Base-by-base conservation (phyloP, 192 early-diverging fungal species). In the Coemansia sp. region DNA sequence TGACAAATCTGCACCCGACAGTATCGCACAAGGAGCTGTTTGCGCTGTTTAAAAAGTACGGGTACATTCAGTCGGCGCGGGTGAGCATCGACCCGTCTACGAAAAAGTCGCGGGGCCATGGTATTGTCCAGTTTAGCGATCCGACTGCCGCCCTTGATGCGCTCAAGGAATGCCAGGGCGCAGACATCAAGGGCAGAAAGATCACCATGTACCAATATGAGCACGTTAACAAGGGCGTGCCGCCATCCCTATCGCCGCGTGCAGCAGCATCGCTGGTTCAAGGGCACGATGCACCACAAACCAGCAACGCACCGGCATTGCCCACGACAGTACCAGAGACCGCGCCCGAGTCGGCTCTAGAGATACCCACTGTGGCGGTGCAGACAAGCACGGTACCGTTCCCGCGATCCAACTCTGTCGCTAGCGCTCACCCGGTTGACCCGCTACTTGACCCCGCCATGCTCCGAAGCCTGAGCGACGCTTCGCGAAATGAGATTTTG, bases 21-120 rank as follows among this genome's bases (percentile, higher is more conserved):
- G 84, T 85, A 20, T 81, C 78, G 39, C 84, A 85, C 79, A 73
- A 73, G 54, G 84, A 85, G 60, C 70, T 85, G 64, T 85, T 85
- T 76, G 71, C 75, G 36, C 65, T 76, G 54, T 85, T 85, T 54
- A 85, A 85, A 71, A 76, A 77, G 47, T 85, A 79, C 69, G 84
- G 84, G 0, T 85, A 82, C 42, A 81, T 85, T 38, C 79, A 78
- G 68, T 79, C 84, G 7, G 84, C 84, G 11, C 65, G 76, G 12
- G 75, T 85, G 47, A 85, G 73, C 64, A 82, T 85, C 20, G 84
- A 85, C 36, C 65, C 72, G 4, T 43, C 51, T 8, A 76, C 72
- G 17, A 77, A 78, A 63, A 73, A 71, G 53, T 85, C 84, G 25
- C 71, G 73, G 0, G 84, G 84, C 14, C 69, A 77, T 38, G 84